A percentile compares a stretch with the other conserved stretches of the same genome.
Conservation (phyloP, 129 eudicot species). For the Centrapalus pauciflorus region DNA sequence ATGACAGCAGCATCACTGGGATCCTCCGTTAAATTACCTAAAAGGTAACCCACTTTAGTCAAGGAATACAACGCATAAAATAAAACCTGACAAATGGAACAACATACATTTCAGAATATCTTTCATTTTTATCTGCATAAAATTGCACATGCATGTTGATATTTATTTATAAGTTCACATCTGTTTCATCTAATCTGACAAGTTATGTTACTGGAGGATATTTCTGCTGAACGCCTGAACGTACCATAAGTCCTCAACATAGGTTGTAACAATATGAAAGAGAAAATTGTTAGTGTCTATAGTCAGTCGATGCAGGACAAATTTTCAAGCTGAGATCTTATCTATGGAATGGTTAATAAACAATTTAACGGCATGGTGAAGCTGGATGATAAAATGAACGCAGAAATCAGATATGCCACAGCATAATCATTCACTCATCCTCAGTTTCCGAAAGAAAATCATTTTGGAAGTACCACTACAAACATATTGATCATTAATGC, state of each 20-base stretch:
- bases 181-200: not conserved
- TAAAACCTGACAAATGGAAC: not conserved
- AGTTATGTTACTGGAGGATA: too few relatives aligned
- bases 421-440: too few relatives aligned
- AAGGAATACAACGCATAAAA: not conserved
- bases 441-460: not conserved
- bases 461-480: not conserved
- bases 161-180: not conserved
- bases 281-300: too few relatives aligned
- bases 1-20: constrained; percentile 51
- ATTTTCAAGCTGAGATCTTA: too few relatives aligned
- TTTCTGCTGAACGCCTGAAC: too few relatives aligned
- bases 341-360: too few relatives aligned
- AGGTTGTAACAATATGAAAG: not conserved
- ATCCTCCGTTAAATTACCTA: constrained; percentile 53
- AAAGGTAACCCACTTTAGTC: constrained; percentile 10
- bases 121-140: not conserved
- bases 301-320: too few relatives aligned
- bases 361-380: not conserved
- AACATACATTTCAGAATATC: not conserved
- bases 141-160: not conserved
- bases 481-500: not conserved
- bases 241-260: not conserved
- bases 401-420: not conserved
- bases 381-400: not conserved